Percentiles rank a stretch among this genome's conserved stretches.
These are phyloP conservation scores for Thraustotheca clavata DNA, from an alignment of 352 stramenopile species.

Conservation along the genomic window DNA sequence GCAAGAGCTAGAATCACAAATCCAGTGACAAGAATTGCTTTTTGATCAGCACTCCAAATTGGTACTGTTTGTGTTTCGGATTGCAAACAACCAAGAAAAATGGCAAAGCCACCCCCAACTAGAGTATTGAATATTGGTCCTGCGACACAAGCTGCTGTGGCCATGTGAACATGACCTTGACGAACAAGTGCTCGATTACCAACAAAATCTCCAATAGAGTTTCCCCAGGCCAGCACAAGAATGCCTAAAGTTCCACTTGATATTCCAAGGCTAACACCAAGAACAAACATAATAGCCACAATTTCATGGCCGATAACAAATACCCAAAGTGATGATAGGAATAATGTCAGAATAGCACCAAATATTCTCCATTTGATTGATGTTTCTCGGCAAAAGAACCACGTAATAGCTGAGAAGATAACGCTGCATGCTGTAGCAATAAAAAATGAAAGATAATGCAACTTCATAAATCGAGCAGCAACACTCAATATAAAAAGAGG, in stretches of 20 bases:
- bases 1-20: constrained; percentile 20
- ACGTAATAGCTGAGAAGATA: background rate
- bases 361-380: background rate
- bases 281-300: constrained; percentile 27
- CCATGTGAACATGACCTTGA: constrained; percentile 60
- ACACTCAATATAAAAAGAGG: constrained; percentile 4
- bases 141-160: constrained; percentile 37
- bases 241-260: constrained; percentile 66
- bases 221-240: constrained; percentile 84
- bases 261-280: constrained; percentile 63
- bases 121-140: constrained; percentile 31
- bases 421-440: background rate
- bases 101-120: constrained; percentile 24
- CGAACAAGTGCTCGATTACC: constrained; percentile 82
- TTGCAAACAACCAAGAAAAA: constrained; percentile 23
- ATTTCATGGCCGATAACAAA: constrained; percentile 20
- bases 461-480: background rate
- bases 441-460: background rate
- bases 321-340: constrained; percentile 8
- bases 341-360: background rate
- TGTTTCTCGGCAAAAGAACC: background rate
- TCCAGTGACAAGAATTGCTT: constrained; percentile 23
- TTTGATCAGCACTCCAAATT: constrained; percentile 19
- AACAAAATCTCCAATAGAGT: constrained; percentile 78
- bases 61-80: constrained; percentile 12